Percentiles rank a stretch among this genome's conserved stretches.
phyloP scores from a whole-genome alignment of 73 alveolate species.

The Paramecium biaurelia region DNA sequence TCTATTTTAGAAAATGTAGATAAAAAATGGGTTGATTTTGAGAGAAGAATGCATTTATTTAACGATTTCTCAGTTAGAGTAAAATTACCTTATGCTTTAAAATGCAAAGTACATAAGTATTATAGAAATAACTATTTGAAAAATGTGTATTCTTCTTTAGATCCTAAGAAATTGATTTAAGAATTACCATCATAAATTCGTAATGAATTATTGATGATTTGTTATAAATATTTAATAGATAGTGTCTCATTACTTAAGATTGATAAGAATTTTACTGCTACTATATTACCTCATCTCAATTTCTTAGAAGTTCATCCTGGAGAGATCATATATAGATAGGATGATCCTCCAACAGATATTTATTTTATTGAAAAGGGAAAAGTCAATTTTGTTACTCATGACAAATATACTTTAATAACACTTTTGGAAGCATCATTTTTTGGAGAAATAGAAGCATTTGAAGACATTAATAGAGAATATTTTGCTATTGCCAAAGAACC shows the following conservation, averaged over 20 bases:
- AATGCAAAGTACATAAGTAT: constrained; percentile 64
- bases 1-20: constrained; percentile 72
- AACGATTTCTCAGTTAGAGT: constrained; percentile 71
- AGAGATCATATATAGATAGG: constrained; percentile 65
- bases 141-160: constrained; percentile 58
- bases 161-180: constrained; percentile 54
- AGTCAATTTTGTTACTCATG: constrained; percentile 66
- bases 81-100: constrained; percentile 56
- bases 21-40: constrained; percentile 67
- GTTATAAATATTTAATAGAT: constrained; percentile 22
- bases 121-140: constrained; percentile 63
- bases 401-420: constrained; percentile 65
- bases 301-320: constrained; percentile 51
- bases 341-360: constrained; percentile 66
- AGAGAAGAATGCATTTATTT: constrained; percentile 67
- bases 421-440: constrained; percentile 64
- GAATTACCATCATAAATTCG: constrained; percentile 69
- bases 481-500: constrained; percentile 57
- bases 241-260: background rate
- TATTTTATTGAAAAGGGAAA: constrained; percentile 75
- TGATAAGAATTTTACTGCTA: constrained; percentile 50
- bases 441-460: constrained; percentile 68
- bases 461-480: constrained; percentile 50
- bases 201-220: constrained; percentile 39
- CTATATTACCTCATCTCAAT: constrained; percentile 32